These are phyloP conservation scores for Orbilia quercus DNA, from an alignment of 2,329 filamentous ascomycete genomes.

Conservation along the genomic window DNA sequence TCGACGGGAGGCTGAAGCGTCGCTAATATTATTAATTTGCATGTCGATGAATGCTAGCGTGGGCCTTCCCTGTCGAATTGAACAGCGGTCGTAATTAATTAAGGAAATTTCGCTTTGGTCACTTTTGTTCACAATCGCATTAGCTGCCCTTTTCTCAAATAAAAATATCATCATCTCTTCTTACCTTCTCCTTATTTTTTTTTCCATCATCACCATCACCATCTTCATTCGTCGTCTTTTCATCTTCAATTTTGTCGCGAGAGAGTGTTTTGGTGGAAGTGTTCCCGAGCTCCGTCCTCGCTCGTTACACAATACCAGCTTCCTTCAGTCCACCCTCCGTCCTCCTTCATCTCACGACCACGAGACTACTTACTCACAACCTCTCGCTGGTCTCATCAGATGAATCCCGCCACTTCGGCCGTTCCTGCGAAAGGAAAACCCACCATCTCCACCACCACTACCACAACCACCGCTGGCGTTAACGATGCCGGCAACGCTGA, in stretches of 20 bases:
- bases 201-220: not conserved
- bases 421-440: constrained; percentile 56
- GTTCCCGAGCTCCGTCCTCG: constrained; percentile 35
- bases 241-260: no score
- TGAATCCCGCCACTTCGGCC: constrained; percentile 55
- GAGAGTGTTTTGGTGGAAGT: not conserved
- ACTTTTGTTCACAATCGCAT: not conserved
- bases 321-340: constrained; percentile 2
- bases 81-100: no score
- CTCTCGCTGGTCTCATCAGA: constrained; percentile 13
- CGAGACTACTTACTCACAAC: not conserved
- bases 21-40: constrained; percentile 2
- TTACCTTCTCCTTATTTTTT: constrained; percentile 79
- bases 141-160: not conserved
- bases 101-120: constrained; percentile 24
- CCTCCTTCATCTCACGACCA: constrained; percentile 6
- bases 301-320: constrained; percentile 33
- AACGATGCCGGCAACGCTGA: constrained; percentile 45
- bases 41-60: constrained; percentile 29
- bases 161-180: constrained; percentile 91
- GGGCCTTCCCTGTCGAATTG: constrained; percentile 21
- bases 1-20: constrained; percentile 9
- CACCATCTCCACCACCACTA: constrained; percentile 41
- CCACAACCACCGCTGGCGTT: constrained; percentile 9
- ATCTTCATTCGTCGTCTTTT: not conserved